phyloP scores from a whole-genome alignment of 495 filamentous ascomycete species.

The Tuber brumale region DNA sequence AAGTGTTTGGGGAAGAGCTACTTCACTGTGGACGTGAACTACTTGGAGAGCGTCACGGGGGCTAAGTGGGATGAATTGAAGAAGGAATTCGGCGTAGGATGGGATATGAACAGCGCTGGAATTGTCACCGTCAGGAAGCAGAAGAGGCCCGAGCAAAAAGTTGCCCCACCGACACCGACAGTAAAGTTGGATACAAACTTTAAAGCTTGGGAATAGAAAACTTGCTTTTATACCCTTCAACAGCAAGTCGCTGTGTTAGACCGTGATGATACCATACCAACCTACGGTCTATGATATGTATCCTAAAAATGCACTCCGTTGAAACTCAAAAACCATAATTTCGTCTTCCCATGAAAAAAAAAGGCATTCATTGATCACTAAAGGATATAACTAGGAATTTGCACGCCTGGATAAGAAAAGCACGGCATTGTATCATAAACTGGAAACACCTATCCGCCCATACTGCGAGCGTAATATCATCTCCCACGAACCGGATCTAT shows the following conservation, averaged over 20 bases:
- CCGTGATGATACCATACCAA: neutral
- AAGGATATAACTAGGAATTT: neutral
- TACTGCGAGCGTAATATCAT: neutral
- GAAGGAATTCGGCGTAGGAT: conserved; percentile 63
- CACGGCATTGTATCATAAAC: neutral
- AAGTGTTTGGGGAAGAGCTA: conserved; percentile 81
- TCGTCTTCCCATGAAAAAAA: neutral
- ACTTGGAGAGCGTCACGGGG: conserved; percentile 57
- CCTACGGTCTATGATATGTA: neutral
- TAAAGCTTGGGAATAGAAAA: conserved; percentile 28
- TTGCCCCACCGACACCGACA: neutral
- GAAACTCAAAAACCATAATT: neutral
- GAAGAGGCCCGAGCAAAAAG: conserved; percentile 46
- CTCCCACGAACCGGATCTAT: conserved; percentile 12
- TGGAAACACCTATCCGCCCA: neutral
- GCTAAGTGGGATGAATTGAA: conserved; percentile 61
- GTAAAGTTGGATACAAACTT: conserved; percentile 15
- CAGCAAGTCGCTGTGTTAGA: neutral
- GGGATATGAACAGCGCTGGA: conserved; percentile 60
- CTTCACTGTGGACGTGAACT: conserved; percentile 59
- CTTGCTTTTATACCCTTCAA: neutral
- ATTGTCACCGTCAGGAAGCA: conserved; percentile 63
- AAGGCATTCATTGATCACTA: conserved; percentile 1
- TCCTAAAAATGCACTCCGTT: neutral
- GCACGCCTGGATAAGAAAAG: neutral